Evolutionary conservation across 768 basidiomycete species (phyloP).

Genomic region (Leccinum fibrillosum): DNA sequence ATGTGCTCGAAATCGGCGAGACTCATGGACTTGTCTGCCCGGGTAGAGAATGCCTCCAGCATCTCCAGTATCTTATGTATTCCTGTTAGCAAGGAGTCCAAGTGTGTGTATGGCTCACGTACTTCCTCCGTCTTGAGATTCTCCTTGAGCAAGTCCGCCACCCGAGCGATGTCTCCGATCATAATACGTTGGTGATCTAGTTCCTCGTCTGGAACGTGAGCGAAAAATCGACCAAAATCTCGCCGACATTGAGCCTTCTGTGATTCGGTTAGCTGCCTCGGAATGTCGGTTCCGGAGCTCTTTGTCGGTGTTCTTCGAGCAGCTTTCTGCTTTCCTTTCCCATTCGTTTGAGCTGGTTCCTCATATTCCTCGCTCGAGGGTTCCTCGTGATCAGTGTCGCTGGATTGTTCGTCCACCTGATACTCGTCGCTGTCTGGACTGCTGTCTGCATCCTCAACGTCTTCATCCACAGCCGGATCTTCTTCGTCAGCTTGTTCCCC

Average conservation of each 20-base stretch:
- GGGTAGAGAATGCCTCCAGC: slow-evolving; percentile 72
- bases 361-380: slow-evolving; percentile 32
- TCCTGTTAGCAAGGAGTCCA: neutral
- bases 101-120: slow-evolving; percentile 14
- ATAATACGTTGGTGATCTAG: slow-evolving; percentile 53
- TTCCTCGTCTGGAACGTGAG: slow-evolving; percentile 43
- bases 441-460: slow-evolving; percentile 29
- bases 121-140: slow-evolving; percentile 77
- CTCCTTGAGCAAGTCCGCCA: slow-evolving; percentile 63
- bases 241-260: slow-evolving; percentile 54
- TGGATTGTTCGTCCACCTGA: slow-evolving; percentile 21
- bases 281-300: neutral
- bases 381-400: slow-evolving; percentile 19
- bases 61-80: slow-evolving; percentile 68
- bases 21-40: slow-evolving; percentile 63
- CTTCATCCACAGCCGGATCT: slow-evolving; percentile 10
- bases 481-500: slow-evolving; percentile 25
- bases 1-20: slow-evolving; percentile 72
- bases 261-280: slow-evolving; percentile 41
- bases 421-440: slow-evolving; percentile 37
- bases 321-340: slow-evolving; percentile 11
- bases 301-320: slow-evolving; percentile 1
- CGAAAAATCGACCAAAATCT: slow-evolving; percentile 75
- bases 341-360: slow-evolving; percentile 6
- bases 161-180: slow-evolving; percentile 63